Evolutionary conservation across 805 yeast genomes (phyloP), one percentile per base, ranked within the genome.

Genomic region (Candida xiaguanensis): DNA sequence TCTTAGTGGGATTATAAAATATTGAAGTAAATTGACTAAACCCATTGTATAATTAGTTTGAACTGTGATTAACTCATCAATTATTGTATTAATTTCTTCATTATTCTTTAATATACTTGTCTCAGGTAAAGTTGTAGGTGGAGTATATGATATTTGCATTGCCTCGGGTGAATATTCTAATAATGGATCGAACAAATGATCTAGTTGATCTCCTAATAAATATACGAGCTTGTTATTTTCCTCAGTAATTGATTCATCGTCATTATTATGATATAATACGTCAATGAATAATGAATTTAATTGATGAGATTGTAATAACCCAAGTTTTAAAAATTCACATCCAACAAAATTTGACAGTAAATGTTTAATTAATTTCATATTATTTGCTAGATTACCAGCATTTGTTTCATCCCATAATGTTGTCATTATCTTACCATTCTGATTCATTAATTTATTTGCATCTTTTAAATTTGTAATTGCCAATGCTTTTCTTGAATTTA

Each of bases 141-240:
- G 78, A 36, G 59, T 68, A 55, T 91, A 90, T 2, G 75, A 69
- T 42, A 74, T 69, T 44, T 84, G 91, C 27, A 95, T 78, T 22
- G 82, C 78, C 58, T 91, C 96, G 0, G 97, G 98, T 0, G 95
- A 85, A 56, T 91, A 91, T 59, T 90, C 97, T 4, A 86, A 73
- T 39, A 89, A 62, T 1, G 97, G 96, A 52, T 91, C 95, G 59
- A 91, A 91, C 27, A 91, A 61, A 49, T 84, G 91, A 47, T 90
- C 96, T 30, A 87, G 63, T 58, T 90, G 97, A 30, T 81, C 82
- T 1, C 98, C 98, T 5, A 91, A 61, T 25, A 83, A 57, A 44
- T 73, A 82, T 0, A 89, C 96, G 15, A 91, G 57, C 42, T 72
- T 77, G 53, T 90, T 89, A 58, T 90, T 91, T 12, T 74, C 65